Evolutionary conservation across 306 rosid species (phyloP).

Genomic region (Corylus americana): DNA sequence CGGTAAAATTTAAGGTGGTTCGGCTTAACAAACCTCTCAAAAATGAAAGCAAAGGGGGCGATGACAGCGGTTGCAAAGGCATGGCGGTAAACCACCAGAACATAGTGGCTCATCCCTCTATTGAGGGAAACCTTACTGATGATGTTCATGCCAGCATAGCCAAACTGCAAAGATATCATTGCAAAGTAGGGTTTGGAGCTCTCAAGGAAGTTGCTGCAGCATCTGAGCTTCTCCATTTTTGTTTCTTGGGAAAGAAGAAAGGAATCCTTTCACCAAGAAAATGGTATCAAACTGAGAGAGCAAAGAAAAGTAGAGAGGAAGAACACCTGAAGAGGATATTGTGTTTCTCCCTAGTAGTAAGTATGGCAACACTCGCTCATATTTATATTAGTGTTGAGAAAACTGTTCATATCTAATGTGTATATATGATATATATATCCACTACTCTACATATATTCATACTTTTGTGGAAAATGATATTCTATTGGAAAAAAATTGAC

Average conservation of each 20-base stretch:
- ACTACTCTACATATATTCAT: too few species aligned
- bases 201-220: conserved; percentile 46
- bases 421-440: not conserved
- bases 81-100: conserved; percentile 89
- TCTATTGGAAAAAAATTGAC: not conserved
- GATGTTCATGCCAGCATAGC: conserved; percentile 86
- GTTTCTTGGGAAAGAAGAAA: conserved; percentile 5
- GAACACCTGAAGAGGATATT: conserved; percentile 36
- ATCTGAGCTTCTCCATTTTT: conserved; percentile 40
- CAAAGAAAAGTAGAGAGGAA: conserved; percentile 25
- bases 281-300: not conserved
- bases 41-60: conserved; percentile 71
- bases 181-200: conserved; percentile 74
- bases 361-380: conserved; percentile 7
- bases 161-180: conserved; percentile 82
- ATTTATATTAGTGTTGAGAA: conserved; percentile 41
- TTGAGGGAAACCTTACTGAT: conserved; percentile 78
- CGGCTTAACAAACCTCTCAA: conserved; percentile 56
- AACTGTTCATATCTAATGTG: conserved; percentile 21
- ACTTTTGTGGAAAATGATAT: not conserved
- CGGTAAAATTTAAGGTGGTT: not conserved
- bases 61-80: conserved; percentile 74
- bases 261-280: not conserved
- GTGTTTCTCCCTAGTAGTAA: conserved; percentile 50
- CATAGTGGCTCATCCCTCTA: conserved; percentile 92